Base-by-base conservation (phyloP, 495 filamentous ascomycete genomes). In the Schizothecium vesticola region DNA sequence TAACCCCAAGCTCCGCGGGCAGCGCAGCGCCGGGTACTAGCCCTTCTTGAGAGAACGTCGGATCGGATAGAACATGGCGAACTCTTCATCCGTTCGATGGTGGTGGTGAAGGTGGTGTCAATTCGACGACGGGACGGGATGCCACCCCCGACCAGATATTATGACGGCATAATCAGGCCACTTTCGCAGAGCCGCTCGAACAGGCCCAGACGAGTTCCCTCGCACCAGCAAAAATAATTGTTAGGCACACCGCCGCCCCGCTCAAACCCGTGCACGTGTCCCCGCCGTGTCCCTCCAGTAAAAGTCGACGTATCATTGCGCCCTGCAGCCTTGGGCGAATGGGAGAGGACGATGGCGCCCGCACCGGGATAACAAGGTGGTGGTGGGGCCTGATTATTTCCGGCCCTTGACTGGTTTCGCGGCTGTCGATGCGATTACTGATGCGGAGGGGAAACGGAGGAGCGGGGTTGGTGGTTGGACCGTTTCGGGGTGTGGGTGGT, bases 131-230 rank as follows among this genome's bases (percentile, higher is more conserved):
- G 43, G 43, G 19, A 51, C 43, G 43, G 43, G 43, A 51, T 51
- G 43, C 16, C 43, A 51, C 43, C 43, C 43, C 19, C 1, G 33
- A 51, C 19, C 16, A 51, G 43, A 51, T 16, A 51, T 24, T n/a
- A 69, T 71, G 72, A 74, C 72, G 72, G 65, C 67, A 74, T 66
- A 4, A 69, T 74, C 72, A 71, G 72, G 43, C 72, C 69, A 74
- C 64, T 68, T 64, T 26, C 56, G 65, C 65, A 25, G 58, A 59
- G 58, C 23, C 58, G 22, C 58, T 28, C 58, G 23, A 25, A 7
- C 21, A 9, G 13, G n/a, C 12, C 56, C 56, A 24, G 21, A 23
- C 56, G 55, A 56, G 13, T 6, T 13, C 55, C 22, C 13, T n/a
- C 55, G n/a, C 55, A 19, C 24, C 26, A 25, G 36, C 11, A 12